Evolutionary conservation across 2,329 filamentous ascomycete species (phyloP).

Genomic region (Talaromyces sp.): DNA sequence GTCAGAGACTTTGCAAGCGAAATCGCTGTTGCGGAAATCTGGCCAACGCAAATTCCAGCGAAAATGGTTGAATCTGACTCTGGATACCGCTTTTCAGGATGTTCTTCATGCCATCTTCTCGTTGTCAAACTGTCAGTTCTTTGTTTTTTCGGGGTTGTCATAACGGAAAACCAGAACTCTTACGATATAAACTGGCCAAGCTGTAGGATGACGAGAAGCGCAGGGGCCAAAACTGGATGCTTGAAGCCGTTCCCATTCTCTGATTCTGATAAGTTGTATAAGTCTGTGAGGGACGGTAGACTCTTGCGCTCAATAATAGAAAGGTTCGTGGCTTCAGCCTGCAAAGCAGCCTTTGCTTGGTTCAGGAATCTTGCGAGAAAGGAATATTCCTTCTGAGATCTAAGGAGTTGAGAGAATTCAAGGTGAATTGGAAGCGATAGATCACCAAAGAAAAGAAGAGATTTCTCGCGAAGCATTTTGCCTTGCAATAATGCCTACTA

Average conservation of each 20-base stretch:
- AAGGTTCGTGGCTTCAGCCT: not conserved
- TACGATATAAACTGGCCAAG: not conserved
- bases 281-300: not conserved
- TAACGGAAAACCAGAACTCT: not conserved
- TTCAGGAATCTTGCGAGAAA: not conserved
- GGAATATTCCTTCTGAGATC: not conserved
- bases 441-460: not conserved
- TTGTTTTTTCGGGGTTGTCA: not conserved
- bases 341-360: not conserved
- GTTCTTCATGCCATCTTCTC: not conserved
- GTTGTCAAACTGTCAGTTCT: not conserved
- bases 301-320: not conserved
- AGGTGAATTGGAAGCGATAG: not conserved
- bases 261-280: not conserved
- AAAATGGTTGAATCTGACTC: not conserved
- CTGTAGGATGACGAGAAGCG: not conserved
- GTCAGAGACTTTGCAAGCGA: not conserved
- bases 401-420: not conserved
- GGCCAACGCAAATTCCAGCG: conserved; percentile 1
- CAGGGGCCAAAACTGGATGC: not conserved
- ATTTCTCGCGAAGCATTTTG: not conserved
- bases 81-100: not conserved
- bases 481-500: not conserved
- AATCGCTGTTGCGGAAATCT: conserved; percentile 3
- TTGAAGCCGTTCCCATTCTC: not conserved